phyloP scores from a whole-genome alignment of 306 rosid genomes.

The Glycyrrhiza uralensis region DNA sequence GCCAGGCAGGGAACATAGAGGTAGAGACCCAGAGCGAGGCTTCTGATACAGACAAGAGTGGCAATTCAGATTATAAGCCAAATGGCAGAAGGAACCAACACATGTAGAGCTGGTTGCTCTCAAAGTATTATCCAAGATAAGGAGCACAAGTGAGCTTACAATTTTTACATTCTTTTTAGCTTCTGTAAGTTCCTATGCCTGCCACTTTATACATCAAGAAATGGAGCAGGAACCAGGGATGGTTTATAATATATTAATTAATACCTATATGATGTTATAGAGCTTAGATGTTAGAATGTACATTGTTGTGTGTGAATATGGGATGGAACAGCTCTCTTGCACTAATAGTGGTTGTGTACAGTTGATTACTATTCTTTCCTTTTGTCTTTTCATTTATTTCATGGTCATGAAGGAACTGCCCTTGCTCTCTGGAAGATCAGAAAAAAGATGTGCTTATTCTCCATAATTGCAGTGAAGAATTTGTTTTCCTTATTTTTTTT shows the following conservation, averaged over 20 bases:
- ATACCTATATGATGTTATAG: slow-evolving; percentile 21
- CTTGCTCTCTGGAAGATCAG: slow-evolving; percentile 8
- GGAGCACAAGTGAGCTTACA: slow-evolving; percentile 24
- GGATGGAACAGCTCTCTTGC: slow-evolving; percentile 24
- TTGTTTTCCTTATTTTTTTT: not conserved
- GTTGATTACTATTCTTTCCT: slow-evolving; percentile 22
- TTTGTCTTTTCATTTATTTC: slow-evolving; percentile 27
- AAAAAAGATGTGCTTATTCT: not conserved
- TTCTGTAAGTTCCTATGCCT: slow-evolving; percentile 26
- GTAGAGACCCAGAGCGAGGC: slow-evolving; percentile 39
- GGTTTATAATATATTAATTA: slow-evolving; percentile 25
- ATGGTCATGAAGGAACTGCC: not conserved
- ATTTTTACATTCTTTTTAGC: slow-evolving; percentile 36
- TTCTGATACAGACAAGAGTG: slow-evolving; percentile 54
- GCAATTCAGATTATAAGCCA: slow-evolving; percentile 38
- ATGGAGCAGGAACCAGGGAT: slow-evolving; percentile 24
- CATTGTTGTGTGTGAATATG: slow-evolving; percentile 37
- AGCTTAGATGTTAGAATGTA: slow-evolving; percentile 48
- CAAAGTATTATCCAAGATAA: slow-evolving; percentile 7
- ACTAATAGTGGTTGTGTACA: slow-evolving; percentile 42
- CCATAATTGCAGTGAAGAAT: not conserved
- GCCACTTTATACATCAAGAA: slow-evolving; percentile 20
- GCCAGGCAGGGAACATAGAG: slow-evolving; percentile 47
- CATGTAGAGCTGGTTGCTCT: slow-evolving; percentile 9
- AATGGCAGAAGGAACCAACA: slow-evolving; percentile 37